Percentiles rank a stretch among this genome's conserved stretches.
Evolutionary conservation across 2,329 filamentous ascomycete genomes (phyloP).

Genomic region (Epichloe aotearoae): DNA sequence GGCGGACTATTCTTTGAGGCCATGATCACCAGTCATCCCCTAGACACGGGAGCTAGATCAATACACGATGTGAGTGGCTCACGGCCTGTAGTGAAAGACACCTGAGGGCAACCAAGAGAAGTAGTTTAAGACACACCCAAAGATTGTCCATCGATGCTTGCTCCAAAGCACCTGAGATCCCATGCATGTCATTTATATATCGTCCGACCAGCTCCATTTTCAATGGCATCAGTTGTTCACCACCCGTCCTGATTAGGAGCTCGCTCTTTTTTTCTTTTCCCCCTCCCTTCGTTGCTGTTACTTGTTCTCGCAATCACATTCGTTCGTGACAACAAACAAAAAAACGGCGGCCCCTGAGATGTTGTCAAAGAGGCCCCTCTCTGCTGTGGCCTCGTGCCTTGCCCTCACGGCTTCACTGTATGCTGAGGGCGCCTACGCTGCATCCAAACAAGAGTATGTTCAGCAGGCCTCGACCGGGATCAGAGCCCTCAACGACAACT

Average conservation of each 20-base stretch:
- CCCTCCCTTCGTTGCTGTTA: not conserved
- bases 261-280: not conserved
- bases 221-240: not conserved
- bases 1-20: not conserved
- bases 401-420: not conserved
- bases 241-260: not conserved
- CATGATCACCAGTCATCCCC: not conserved
- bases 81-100: not conserved
- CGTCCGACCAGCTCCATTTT: not conserved
- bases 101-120: not conserved
- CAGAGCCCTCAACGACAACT: constrained; percentile 36
- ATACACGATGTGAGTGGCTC: not conserved
- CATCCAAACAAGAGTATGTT: constrained; percentile 15
- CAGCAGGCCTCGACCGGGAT: constrained; percentile 21
- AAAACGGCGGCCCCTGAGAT: not conserved
- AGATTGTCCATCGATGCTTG: not conserved
- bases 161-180: not conserved
- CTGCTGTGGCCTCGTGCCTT: not conserved
- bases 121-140: not conserved
- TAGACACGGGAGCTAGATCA: not conserved
- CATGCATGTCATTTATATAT: not conserved
- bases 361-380: not conserved
- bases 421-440: not conserved
- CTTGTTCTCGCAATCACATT: not conserved
- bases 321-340: too few species aligned